Evolutionary conservation across 179 eudicot species (phyloP).

Genomic region (Silene noctiflora): DNA sequence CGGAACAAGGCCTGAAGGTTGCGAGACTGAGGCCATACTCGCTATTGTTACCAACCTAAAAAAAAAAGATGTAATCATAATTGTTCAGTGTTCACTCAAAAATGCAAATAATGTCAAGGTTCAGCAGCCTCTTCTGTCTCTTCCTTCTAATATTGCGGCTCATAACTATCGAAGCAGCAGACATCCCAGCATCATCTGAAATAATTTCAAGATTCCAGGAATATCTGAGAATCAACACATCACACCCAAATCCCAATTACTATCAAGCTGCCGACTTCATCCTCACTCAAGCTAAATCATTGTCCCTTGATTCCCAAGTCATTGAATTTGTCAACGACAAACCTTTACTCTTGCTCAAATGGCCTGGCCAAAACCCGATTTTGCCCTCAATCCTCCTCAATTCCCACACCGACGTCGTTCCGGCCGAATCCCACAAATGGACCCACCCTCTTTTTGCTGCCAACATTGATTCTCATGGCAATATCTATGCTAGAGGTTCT

Average conservation of each 20-base stretch:
- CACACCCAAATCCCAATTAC: slow-evolving; percentile 77
- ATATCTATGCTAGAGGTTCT: slow-evolving; percentile 74
- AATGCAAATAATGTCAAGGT: too few species aligned
- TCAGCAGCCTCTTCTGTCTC: slow-evolving; percentile 6
- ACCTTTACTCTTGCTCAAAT: slow-evolving; percentile 64
- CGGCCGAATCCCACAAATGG: slow-evolving; percentile 74
- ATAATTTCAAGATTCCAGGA: slow-evolving; percentile 59
- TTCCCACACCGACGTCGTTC: slow-evolving; percentile 91
- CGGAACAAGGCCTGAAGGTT: too few species aligned
- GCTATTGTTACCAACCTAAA: too few species aligned
- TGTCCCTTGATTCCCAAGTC: slow-evolving; percentile 46
- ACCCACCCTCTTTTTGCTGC: slow-evolving; percentile 63
- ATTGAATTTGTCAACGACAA: slow-evolving; percentile 56
- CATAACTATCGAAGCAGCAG: neutral
- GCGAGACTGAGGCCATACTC: too few species aligned
- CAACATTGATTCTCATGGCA: slow-evolving; percentile 38
- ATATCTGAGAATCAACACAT: slow-evolving; percentile 68
- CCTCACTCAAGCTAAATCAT: slow-evolving; percentile 48
- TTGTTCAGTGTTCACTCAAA: too few species aligned
- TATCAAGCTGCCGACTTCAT: slow-evolving; percentile 62
- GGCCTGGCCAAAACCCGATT: slow-evolving; percentile 53
- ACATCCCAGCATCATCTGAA: slow-evolving; percentile 20
- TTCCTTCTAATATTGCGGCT: slow-evolving; percentile 13
- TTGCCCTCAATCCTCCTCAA: slow-evolving; percentile 65
- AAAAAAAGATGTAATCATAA: too few species aligned